Percentiles rank a stretch among this genome's conserved stretches.
Conservation (phyloP, 2,329 filamentous ascomycete genomes). For the Simplicillium sp. region DNA sequence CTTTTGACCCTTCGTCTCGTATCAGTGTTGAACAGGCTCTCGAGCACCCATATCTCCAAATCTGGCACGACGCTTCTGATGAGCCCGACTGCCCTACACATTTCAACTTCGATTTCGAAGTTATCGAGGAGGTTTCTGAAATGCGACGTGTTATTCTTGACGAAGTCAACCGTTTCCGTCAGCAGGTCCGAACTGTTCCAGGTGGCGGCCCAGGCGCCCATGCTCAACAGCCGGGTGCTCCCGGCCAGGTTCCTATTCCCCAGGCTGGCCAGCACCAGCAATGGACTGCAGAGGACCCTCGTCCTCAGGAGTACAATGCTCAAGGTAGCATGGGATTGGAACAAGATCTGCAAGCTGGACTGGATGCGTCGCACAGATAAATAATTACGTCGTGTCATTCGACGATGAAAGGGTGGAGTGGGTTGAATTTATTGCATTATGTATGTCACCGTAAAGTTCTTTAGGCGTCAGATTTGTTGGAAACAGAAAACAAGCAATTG, state of each 20-base stretch:
- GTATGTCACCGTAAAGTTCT: too few species aligned
- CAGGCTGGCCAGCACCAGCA: constrained; percentile 29
- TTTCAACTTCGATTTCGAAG: constrained; percentile 97
- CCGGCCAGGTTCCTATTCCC: constrained; percentile 43
- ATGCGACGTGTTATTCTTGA: constrained; percentile 97
- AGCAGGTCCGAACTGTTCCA: constrained; percentile 43
- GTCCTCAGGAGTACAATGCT: constrained; percentile 47
- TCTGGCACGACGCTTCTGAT: constrained; percentile 97
- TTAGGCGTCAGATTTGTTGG: too few species aligned
- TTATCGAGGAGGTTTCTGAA: constrained; percentile 87
- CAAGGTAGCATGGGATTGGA: constrained; percentile 41
- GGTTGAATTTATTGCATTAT: too few species aligned
- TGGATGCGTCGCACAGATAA: constrained; percentile 31
- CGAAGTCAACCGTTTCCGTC: constrained; percentile 84
- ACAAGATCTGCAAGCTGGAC: constrained; percentile 49
- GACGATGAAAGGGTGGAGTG: not conserved
- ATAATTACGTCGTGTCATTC: not conserved
- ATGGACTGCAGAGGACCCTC: constrained; percentile 51
- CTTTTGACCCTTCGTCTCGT: constrained; percentile 88
- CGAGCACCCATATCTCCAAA: constrained; percentile 91
- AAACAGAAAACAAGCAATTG: too few species aligned
- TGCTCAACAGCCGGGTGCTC: constrained; percentile 25
- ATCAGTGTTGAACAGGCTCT: constrained; percentile 93
- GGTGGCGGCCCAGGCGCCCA: constrained; percentile 21
- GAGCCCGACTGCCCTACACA: constrained; percentile 88